A percentile compares a stretch with the other conserved stretches of the same genome.
These are phyloP conservation scores for Phycomyces blakesleeanus DNA, from an alignment of 192 early-diverging fungal genomes.

Conservation along the genomic window DNA sequence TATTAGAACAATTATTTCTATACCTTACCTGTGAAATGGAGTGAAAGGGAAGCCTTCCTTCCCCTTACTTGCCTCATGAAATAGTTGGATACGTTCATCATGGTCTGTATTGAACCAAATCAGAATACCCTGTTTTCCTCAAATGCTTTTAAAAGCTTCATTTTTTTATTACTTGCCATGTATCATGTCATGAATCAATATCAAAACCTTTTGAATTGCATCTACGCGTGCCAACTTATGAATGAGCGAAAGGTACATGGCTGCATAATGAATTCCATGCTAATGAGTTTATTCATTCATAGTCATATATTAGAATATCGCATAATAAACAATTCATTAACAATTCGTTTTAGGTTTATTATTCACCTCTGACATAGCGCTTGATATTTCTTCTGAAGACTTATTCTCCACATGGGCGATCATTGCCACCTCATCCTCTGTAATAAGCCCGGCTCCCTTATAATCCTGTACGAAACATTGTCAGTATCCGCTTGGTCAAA, in stretches of 20 bases:
- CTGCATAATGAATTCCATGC: conserved; percentile 51
- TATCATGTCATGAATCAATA: conserved; percentile 79
- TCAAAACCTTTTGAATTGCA: conserved; percentile 84
- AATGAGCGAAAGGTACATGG: conserved; percentile 65
- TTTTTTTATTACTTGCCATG: conserved; percentile 40
- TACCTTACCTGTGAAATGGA: conserved; percentile 46
- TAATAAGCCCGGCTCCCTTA: conserved; percentile 76
- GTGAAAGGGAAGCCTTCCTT: conserved; percentile 42
- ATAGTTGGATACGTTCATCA: conserved; percentile 44
- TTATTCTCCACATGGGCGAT: conserved; percentile 54
- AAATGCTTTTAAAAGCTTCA: not conserved
- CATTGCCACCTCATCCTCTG: conserved; percentile 66
- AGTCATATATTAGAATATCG: not conserved
- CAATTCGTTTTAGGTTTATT: not conserved
- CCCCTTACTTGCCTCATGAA: conserved; percentile 30
- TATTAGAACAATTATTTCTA: not conserved
- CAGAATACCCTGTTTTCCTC: not conserved
- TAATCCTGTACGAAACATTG: conserved; percentile 61
- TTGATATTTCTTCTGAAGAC: conserved; percentile 35
- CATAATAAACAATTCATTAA: not conserved
- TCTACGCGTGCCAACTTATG: conserved; percentile 80
- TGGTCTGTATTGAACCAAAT: conserved; percentile 33
- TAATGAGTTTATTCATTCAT: not conserved
- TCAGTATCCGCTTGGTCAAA: no score
- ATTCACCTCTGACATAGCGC: conserved; percentile 19